Percentiles rank a stretch among this genome's conserved stretches.
Conservation (phyloP, 2,329 filamentous ascomycete species). For the Colletotrichum lupini region DNA sequence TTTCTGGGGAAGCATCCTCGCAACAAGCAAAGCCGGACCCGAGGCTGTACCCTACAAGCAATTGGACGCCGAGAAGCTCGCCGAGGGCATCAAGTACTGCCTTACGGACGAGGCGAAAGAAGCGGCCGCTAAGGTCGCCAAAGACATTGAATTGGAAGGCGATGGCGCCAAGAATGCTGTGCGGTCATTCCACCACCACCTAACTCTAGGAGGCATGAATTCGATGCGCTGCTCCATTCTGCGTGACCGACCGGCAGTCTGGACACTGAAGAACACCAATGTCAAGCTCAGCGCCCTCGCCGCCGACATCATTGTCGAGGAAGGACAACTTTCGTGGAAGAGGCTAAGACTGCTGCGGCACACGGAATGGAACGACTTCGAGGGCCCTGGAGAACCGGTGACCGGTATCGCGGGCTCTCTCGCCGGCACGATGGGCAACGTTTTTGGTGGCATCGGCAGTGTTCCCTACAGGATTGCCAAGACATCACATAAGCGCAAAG, state of each 20-base stretch:
- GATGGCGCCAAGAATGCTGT: constrained; percentile 79
- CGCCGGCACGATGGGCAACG: constrained; percentile 66
- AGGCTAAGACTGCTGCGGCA: constrained; percentile 73
- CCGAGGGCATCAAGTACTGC: constrained; percentile 77
- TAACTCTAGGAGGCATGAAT: constrained; percentile 62
- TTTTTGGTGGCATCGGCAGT: constrained; percentile 71
- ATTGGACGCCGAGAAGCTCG: constrained; percentile 71
- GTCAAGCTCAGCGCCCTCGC: constrained; percentile 72
- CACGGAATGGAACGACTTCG: constrained; percentile 81
- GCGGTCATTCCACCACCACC: constrained; percentile 70
- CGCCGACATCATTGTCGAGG: constrained; percentile 71
- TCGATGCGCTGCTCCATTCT: constrained; percentile 76
- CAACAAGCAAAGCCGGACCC: constrained; percentile 72
- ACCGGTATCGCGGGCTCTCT: constrained; percentile 73
- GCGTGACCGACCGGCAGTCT: constrained; percentile 71
- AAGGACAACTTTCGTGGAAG: constrained; percentile 71
- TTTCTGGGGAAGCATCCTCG: constrained; percentile 81
- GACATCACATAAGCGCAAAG: constrained; percentile 64
- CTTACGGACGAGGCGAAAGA: constrained; percentile 69
- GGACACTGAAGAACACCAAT: constrained; percentile 71
- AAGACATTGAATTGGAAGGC: constrained; percentile 70
- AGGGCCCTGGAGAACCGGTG: constrained; percentile 78
- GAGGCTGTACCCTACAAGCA: constrained; percentile 76
- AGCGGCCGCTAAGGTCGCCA: constrained; percentile 69
- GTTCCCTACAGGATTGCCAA: constrained; percentile 72